Evolutionary conservation across 139 green algal species (phyloP).

Genomic region (Volvox reticuliferus): DNA sequence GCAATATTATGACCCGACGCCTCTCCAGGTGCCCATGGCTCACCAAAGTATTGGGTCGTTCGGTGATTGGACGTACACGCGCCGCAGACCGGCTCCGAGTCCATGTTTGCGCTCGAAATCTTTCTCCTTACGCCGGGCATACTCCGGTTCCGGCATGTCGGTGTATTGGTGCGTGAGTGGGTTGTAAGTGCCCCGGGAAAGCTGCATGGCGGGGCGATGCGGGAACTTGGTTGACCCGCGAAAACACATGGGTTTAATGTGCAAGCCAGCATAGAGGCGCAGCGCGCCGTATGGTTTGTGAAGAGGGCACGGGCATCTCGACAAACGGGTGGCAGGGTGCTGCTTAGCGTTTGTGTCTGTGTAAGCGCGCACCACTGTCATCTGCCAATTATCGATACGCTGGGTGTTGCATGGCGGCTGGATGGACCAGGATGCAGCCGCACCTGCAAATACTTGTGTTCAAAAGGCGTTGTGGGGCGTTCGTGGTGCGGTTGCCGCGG

Average conservation of each 20-base stretch:
- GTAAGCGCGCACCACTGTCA: no score
- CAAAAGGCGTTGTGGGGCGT: background rate
- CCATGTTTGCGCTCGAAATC: constrained; percentile 48
- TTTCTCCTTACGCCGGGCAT: constrained; percentile 39
- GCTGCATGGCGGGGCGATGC: constrained; percentile 1
- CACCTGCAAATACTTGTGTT: constrained; percentile 41
- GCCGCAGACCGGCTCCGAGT: constrained; percentile 10
- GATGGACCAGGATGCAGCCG: no score
- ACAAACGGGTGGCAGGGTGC: no score
- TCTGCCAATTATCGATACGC: no score
- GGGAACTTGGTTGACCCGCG: no score
- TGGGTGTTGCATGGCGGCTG: no score
- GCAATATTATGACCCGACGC: no score
- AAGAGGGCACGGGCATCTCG: no score
- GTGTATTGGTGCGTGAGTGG: constrained; percentile 32
- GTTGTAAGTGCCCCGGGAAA: constrained; percentile 22
- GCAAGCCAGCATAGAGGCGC: no score
- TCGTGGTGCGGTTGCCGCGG: background rate
- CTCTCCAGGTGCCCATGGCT: background rate
- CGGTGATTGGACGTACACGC: background rate
- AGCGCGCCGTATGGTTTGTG: no score
- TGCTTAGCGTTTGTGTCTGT: no score
- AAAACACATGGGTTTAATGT: no score
- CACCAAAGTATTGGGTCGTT: constrained; percentile 44
- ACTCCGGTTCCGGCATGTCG: constrained; percentile 17